Evolutionary conservation across 257 asterid genomes (phyloP), one percentile per base, ranked within the genome.

Genomic region (Solanum okadae): DNA sequence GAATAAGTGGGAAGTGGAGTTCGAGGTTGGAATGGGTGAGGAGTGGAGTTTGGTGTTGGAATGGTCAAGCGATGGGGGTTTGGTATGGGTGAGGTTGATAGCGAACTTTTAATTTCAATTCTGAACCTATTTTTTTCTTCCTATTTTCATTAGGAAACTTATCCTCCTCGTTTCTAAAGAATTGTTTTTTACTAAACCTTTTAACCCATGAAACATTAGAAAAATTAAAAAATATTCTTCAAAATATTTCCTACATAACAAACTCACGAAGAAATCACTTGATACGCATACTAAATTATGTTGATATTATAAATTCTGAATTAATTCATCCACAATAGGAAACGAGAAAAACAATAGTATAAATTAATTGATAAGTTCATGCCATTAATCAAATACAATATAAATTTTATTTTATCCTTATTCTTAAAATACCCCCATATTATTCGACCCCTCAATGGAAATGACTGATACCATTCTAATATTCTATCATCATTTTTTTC

Each of bases 91-190:
- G 16, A n/a, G 15, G 8, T 23, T n/a, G 71, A 63, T 63, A 63
- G 14, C 1, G 15, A 63, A n/a, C 15, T 18, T 56, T 56, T 56
- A 56, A 56, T 56, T 56, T 56, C 2, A 56, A 18, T 56, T 56
- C 3, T 1, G 1, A 6, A 56, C 0, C 0, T 52, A 0, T 52
- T 18, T 52, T 52, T 52, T 52, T 18, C 23, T 6, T 18, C 0
- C n/a, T 6, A 56, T 56, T 56, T 56, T 2, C 5, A 18, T 8
- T 59, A 20, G 25, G 1, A 22, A 63, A n/a, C 1, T n/a, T 5
- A 10, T 10, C 0, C 4, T 63, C 3, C 31, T n/a, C 0, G 0
- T n/a, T 63, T 63, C 3, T 23, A n/a, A 63, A 63, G 7, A 63
- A 63, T 4, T 63, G 2, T 1, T 63, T n/a, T 52, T 15, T 63